Base-by-base conservation (phyloP, 495 filamentous ascomycete genomes). In the Podospora tetraspora region DNA sequence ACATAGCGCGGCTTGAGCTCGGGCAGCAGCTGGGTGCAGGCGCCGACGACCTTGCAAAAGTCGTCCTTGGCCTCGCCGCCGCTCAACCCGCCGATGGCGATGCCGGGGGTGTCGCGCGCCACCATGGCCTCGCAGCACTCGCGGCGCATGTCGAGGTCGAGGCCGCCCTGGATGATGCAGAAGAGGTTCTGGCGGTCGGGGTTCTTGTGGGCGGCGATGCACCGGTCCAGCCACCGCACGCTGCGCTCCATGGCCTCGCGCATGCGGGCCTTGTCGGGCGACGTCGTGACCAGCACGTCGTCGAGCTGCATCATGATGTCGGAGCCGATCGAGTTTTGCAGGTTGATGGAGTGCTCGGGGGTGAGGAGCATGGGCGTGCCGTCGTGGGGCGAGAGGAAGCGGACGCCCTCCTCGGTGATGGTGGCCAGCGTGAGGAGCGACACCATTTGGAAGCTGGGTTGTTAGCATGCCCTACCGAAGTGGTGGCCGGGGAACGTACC, bases 251-350 rank as follows among this genome's bases (percentile, higher is more conserved):
- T 98, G 13, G 95, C 95, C 79, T 97, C 93, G 69, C 89, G 85
- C 86, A 99, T 97, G 63, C 96, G 87, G 23, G 79, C 84, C 57
- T 86, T 81, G 78, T 97, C 94, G 4, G 94, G 94, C 0, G 93
- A 97, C 0, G 95, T 98, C 11, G 96, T 97, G 23, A 91, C 93
- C 62, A 98, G 90, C 52, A 99, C 96, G 75, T 99, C 95, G 80
- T 99, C 95, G 9, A 99, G 86, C 78, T 98, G 96, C 96, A 99
- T 98, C 32, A 98, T 96, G 73, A 99, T 98, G 81, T 99, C 95
- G 63, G 92, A 95, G 73, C 95, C 96, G 73, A 99, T 98, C 32
- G 90, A 92, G 77, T 98, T 97, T 75, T 99, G 95, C 21, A 99
- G 86, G 24, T 90, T 90, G 68, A 98, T 98, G 1, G 95, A 98